These are phyloP conservation scores for Ceratobasidium sp. DNA, from an alignment of 1,284 basidiomycete species.

Conservation along the genomic window DNA sequence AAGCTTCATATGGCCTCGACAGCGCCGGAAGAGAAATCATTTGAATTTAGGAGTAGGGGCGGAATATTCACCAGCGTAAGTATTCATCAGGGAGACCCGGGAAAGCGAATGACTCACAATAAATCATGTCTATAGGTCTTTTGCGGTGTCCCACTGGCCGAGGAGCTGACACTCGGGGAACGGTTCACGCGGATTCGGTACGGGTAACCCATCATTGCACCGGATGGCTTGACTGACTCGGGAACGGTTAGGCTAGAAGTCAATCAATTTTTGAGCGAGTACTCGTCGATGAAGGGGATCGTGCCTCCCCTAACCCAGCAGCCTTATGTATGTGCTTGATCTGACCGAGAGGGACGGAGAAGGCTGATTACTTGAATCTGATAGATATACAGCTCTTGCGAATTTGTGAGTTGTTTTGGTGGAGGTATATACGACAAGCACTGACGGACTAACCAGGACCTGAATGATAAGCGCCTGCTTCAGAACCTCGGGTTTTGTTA, in stretches of 20 bases:
- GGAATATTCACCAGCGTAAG: not conserved
- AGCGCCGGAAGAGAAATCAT: not conserved
- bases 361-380: not conserved
- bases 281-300: not conserved
- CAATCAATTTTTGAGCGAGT: not conserved
- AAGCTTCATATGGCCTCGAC: constrained; percentile 4
- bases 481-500: not conserved
- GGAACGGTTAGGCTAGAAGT: not conserved
- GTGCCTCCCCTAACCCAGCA: not conserved
- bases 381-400: constrained; percentile 4
- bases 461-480: not conserved
- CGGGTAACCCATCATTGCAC: not conserved
- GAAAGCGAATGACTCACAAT: not conserved
- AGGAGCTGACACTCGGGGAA: not conserved
- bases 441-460: not conserved
- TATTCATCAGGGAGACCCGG: too few species aligned
- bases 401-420: not conserved
- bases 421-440: not conserved
- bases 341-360: not conserved
- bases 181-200: not conserved
- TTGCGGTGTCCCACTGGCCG: not conserved
- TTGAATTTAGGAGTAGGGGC: not conserved
- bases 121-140: not conserved
- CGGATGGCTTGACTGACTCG: not conserved
- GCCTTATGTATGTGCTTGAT: not conserved